Base-by-base conservation (phyloP, 805 yeast genomes). In the Cyberlindnera euphorbiiphila region DNA sequence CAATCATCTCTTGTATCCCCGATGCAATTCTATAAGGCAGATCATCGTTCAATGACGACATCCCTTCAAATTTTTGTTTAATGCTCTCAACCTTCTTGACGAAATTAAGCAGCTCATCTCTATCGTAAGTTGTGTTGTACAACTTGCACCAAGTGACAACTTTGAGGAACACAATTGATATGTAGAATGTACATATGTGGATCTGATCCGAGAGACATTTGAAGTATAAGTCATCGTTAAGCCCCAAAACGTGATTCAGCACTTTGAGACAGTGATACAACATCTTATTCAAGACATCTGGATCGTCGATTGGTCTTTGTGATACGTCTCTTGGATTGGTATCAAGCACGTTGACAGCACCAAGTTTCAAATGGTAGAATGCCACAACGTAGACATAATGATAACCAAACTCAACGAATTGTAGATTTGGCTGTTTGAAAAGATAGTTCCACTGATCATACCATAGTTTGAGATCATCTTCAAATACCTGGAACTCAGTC, bases 161-260 rank as follows among this genome's bases (percentile, higher is more conserved):
- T 35, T 53, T 50, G 19, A 53, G 20, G 23, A 53, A 46, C n/a
- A 54, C 36, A 18, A 53, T 21, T n/a, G 52, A 36, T 14, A 43
- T 43, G 43, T 48, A 54, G 28, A 48, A 43, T 11, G 50, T 36
- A 34, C 52, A 51, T 15, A 78, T 67, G 52, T 77, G 85, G 29
- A 81, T 65, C 59, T 79, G 85, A 60, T 82, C 88, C 10, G 85
- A 76, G n/a, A 82, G 64, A 50, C 74, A 77, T 0, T 82, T 80
- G 59, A 82, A 82, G 50, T 76, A 78, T 4, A 75, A 66, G 50
- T 74, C 79, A 42, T 49, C 47, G 11, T 43, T 35, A 14, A 41
- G 13, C 39, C 50, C 28, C 50, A 56, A 34, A 56, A 49, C 61
- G 52, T 42, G 58, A 30, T 49, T 49, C 21, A 53, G 34, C 25